Evolutionary conservation across 2,329 filamentous ascomycete species (phyloP).

Genomic region (Colletotrichum neosansevieriae): DNA sequence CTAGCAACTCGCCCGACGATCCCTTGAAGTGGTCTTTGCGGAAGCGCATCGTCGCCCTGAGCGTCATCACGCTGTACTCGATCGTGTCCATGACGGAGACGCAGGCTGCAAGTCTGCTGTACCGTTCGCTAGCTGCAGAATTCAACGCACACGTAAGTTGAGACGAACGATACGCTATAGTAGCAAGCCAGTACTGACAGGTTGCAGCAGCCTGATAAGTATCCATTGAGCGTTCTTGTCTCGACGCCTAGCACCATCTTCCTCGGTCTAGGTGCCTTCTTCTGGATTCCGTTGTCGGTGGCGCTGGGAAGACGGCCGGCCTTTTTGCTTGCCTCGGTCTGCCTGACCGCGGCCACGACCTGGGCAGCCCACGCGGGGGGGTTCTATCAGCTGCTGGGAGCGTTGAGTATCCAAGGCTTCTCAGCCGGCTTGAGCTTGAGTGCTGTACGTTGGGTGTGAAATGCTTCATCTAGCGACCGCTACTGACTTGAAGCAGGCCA

Average conservation of each 20-base stretch:
- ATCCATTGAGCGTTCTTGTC: slow-evolving; percentile 25
- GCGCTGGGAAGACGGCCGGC: slow-evolving; percentile 53
- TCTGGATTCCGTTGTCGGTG: slow-evolving; percentile 53
- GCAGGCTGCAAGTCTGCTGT: slow-evolving; percentile 44
- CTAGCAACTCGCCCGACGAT: slow-evolving; percentile 47
- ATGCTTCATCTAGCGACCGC: rapidly evolving
- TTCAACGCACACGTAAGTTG: slow-evolving; percentile 42
- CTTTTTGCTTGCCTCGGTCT: slow-evolving; percentile 46
- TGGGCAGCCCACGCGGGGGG: slow-evolving; percentile 45
- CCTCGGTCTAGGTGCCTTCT: slow-evolving; percentile 50
- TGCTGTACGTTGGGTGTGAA: slow-evolving; percentile 42
- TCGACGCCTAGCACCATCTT: slow-evolving; percentile 44
- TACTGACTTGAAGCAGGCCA: slow-evolving; percentile 43
- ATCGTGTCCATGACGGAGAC: slow-evolving; percentile 42
- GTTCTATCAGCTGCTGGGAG: slow-evolving; percentile 47
- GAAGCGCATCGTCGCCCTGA: slow-evolving; percentile 41
- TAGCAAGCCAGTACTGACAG: slow-evolving; percentile 1
- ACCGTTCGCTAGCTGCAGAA: slow-evolving; percentile 40
- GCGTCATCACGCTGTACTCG: slow-evolving; percentile 41
- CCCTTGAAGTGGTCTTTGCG: slow-evolving; percentile 46
- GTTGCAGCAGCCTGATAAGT: slow-evolving; percentile 9
- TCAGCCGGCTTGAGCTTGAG: slow-evolving; percentile 48
- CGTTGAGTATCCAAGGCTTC: slow-evolving; percentile 49
- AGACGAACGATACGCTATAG: too few species aligned
- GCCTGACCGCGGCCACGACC: slow-evolving; percentile 36